phyloP scores from a whole-genome alignment of 805 yeast genomes.

The Monosporozyma servazzii region DNA sequence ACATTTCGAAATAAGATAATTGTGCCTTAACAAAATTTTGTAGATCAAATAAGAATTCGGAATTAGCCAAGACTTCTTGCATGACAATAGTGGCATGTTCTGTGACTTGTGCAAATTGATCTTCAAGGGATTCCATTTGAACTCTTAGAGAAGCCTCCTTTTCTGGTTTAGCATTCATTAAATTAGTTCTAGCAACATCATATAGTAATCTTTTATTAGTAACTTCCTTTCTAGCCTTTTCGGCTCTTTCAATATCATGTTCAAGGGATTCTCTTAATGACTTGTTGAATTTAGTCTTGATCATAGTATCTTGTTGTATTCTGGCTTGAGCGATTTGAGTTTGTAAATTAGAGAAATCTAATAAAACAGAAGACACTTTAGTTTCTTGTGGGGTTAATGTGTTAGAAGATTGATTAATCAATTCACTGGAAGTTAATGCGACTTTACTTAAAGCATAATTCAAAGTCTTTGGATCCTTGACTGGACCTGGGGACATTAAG shows the following conservation, averaged over 20 bases:
- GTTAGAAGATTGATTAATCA: slow-evolving; percentile 15
- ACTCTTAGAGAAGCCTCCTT: slow-evolving; percentile 68
- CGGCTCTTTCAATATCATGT: slow-evolving; percentile 51
- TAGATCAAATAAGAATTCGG: slow-evolving; percentile 59
- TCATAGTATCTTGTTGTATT: slow-evolving; percentile 69
- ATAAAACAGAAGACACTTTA: slow-evolving; percentile 45
- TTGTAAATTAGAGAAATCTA: slow-evolving; percentile 60
- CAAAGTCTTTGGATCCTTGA: slow-evolving; percentile 62
- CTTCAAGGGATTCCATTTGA: slow-evolving; percentile 76
- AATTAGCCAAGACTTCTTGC: slow-evolving; percentile 68
- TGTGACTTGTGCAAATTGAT: slow-evolving; percentile 80
- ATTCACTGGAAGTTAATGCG: slow-evolving; percentile 39
- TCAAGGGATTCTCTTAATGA: slow-evolving; percentile 54
- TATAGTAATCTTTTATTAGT: slow-evolving; percentile 70
- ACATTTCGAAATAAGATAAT: slow-evolving; percentile 69
- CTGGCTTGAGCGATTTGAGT: slow-evolving; percentile 74
- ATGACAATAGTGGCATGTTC: slow-evolving; percentile 78
- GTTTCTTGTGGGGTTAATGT: slow-evolving; percentile 28
- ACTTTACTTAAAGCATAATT: slow-evolving; percentile 77
- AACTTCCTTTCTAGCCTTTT: slow-evolving; percentile 61
- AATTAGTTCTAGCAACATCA: slow-evolving; percentile 62
- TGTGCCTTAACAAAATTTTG: slow-evolving; percentile 69
- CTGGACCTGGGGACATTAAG: slow-evolving; percentile 40
- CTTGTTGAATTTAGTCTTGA: slow-evolving; percentile 59
- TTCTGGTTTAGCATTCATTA: slow-evolving; percentile 44